Evolutionary conservation across 345 rosid species (phyloP).

Genomic region (Passiflora organensis): DNA sequence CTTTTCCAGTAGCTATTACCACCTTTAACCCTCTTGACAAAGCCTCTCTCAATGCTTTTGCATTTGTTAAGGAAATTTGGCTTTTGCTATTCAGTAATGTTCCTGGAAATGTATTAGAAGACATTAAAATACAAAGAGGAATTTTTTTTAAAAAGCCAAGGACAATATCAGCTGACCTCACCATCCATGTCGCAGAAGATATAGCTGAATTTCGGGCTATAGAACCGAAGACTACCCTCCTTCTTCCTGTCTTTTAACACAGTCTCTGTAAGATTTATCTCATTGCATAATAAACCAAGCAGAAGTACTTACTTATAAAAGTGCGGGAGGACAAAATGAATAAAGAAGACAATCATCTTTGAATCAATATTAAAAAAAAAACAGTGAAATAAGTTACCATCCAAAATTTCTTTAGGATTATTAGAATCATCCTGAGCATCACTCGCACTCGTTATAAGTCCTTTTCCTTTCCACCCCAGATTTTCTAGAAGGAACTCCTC

Average conservation of each 20-base stretch:
- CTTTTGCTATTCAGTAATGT: constrained; percentile 82
- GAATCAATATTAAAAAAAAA: neutral
- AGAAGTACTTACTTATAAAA: neutral
- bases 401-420: constrained; percentile 37
- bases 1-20: constrained; percentile 94
- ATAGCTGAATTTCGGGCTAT: constrained; percentile 86
- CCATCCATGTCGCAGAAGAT: constrained; percentile 99
- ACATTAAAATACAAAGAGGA: constrained; percentile 12
- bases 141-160: constrained; percentile 8
- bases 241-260: constrained; percentile 82
- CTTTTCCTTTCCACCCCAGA: constrained; percentile 96
- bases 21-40: constrained; percentile 77
- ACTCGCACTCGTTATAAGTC: constrained; percentile 79
- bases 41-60: constrained; percentile 84
- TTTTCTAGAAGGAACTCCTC: constrained; percentile 67
- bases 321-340: constrained; percentile 9
- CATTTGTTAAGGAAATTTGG: constrained; percentile 55
- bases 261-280: constrained; percentile 35
- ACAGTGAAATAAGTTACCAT: constrained; percentile 50
- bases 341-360: neutral
- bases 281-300: constrained; percentile 7
- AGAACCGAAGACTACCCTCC: constrained; percentile 75
- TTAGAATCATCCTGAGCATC: constrained; percentile 37
- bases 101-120: constrained; percentile 37
- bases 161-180: constrained; percentile 29